Evolutionary conservation across 441 rosid genomes (phyloP), one percentile per base, ranked within the genome.

Genomic region (Macaranga tanarius): DNA sequence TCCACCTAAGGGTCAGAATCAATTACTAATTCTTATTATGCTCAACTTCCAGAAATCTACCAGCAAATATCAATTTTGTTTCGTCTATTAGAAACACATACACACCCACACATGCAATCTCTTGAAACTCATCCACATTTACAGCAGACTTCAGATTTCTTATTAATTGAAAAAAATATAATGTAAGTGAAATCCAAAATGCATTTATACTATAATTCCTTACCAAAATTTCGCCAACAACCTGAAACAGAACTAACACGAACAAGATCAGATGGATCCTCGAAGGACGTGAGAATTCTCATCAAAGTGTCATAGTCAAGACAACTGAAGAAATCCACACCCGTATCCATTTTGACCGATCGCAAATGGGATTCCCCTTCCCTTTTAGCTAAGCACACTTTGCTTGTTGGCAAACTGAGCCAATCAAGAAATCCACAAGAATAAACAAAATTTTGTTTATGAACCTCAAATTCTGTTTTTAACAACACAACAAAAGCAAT

Each of bases 151-250:
- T 22, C n/a, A 0, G 12, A 23, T 38, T 31, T 54, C n/a, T n/a
- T n/a, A n/a, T n/a, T n/a, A 45, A 45, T 47, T 51, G 7, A 11
- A 54, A n/a, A 40, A 22, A 5, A 15, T 50, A 25, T 10, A 47
- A 67, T 16, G 23, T 23, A 6, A 50, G 9, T 19, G 22, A 48
- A 25, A 48, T 12, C 22, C 15, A 13, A 47, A 59, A 25, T 61
- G 25, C 44, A 63, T 12, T 19, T 38, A 28, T 2, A 5, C 6
- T 4, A 22, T 42, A 20, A 17, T 63, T 58, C 75, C 86, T 85
- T 77, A 95, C 99, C 93, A 74, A 87, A 87, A 19, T 74, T 67
- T 64, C 88, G 84, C 96, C 95, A 95, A 2, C 78, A 74, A 40
- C 74, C 88, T n/a, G 98, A 92, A 70, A 89, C 93, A 47, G 81